phyloP scores from a whole-genome alignment of 192 early-diverging fungal species.

The Umbelopsis sp. region DNA sequence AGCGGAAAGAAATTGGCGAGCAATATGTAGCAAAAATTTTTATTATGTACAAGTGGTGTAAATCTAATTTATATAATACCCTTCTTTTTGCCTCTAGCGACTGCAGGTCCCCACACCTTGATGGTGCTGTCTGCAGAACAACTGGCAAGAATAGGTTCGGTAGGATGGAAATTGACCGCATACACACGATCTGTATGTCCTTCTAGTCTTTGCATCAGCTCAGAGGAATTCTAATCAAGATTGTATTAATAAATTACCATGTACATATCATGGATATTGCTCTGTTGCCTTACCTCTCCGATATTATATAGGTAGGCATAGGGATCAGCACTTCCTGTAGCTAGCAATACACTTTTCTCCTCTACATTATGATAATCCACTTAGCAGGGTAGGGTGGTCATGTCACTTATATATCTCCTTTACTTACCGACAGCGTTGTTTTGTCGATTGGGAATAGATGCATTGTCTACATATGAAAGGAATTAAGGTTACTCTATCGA shows the following conservation, averaged over 20 bases:
- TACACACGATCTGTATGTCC: conserved; percentile 95
- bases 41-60: conserved; percentile 15
- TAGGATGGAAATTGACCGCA: conserved; percentile 87
- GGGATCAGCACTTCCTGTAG: conserved; percentile 82
- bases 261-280: not conserved
- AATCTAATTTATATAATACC: conserved; percentile 22
- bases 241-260: not conserved
- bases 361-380: not conserved
- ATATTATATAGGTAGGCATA: conserved; percentile 79
- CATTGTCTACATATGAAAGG: conserved; percentile 20
- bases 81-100: conserved; percentile 37
- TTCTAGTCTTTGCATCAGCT: conserved; percentile 80
- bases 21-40: not conserved
- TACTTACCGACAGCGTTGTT: conserved; percentile 8
- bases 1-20: not conserved
- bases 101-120: conserved; percentile 69
- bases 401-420: not conserved
- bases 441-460: conserved; percentile 34
- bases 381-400: too few relatives aligned
- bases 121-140: conserved; percentile 86
- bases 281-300: conserved; percentile 40
- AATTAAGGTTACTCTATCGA: not conserved
- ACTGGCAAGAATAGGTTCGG: conserved; percentile 78
- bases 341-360: conserved; percentile 65
- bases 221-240: conserved; percentile 43